Evolutionary conservation across 352 stramenopile genomes (phyloP), one percentile per base, ranked within the genome.

Genomic region (Globisporangium cylindrosporum): DNA sequence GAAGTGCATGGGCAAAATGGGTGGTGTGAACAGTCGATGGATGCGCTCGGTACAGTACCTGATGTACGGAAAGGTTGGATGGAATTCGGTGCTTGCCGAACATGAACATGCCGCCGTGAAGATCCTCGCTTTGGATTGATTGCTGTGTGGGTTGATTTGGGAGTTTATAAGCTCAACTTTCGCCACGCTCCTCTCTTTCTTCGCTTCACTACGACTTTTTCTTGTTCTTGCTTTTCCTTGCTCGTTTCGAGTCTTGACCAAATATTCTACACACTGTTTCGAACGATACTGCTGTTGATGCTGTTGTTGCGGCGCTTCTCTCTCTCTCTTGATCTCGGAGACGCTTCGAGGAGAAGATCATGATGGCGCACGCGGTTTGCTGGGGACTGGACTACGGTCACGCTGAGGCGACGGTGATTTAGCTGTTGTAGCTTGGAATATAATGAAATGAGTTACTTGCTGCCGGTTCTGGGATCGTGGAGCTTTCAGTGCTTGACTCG

Each of bases 321-420:
- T 60, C 9, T 46, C 25, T 59, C 25, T 60, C 56, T 62, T n/a
- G 56, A 32, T 15, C 56, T 20, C 22, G n/a, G 43, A 32, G 14
- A 49, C 14, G 25, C 32, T 49, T 25, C 10, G 18, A 24, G 24
- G 32, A 49, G 54, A 43, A 49, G 54, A 43, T 59, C 27, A 43
- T 22, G 27, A 25, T 20, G 9, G 20, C 32, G 32, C 56, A 49
- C 32, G 56, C 32, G 20, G 25, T 20, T 61, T 48, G 32, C 29
- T 61, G 55, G 55, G 55, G 56, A 60, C 55, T 60, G 56, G 55
- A 62, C 56, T 61, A 61, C 55, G 41, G 56, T 49, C 56, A 32
- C 56, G n/a, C 32, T 22, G 32, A 20, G 32, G 56, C 56, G 56
- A 62, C 56, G 32, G 56, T 62, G 56, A 20, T 27, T 62, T 62